phyloP scores from a whole-genome alignment of 169 alveolate genomes.

The Cryptosporidium tyzzeri region DNA sequence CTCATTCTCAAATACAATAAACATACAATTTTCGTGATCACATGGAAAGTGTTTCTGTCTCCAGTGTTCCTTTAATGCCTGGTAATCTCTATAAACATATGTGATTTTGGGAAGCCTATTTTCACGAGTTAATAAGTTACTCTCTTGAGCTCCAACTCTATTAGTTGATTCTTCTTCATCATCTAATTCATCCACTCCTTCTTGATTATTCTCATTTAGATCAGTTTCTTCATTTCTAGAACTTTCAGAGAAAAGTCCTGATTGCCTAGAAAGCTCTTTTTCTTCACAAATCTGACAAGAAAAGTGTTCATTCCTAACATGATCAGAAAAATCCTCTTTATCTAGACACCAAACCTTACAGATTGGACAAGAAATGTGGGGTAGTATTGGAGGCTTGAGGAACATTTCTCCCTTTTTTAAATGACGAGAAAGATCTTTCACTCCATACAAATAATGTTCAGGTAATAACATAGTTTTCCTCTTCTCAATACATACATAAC shows the following conservation, averaged over 20 bases:
- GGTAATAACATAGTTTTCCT: slow-evolving; percentile 68
- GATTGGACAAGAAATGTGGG: slow-evolving; percentile 69
- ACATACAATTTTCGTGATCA: slow-evolving; percentile 80
- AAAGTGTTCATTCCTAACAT: slow-evolving; percentile 67
- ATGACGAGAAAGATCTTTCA: slow-evolving; percentile 44
- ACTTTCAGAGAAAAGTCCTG: not conserved
- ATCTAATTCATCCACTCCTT: not conserved
- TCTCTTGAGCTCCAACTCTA: not conserved
- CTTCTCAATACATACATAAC: slow-evolving; percentile 72
- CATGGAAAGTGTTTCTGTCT: slow-evolving; percentile 80
- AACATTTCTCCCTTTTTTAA: slow-evolving; percentile 54
- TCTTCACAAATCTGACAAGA: slow-evolving; percentile 66
- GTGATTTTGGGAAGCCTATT: slow-evolving; percentile 18
- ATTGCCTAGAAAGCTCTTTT: slow-evolving; percentile 14
- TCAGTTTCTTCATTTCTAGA: slow-evolving; percentile 3
- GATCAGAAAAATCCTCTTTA: slow-evolving; percentile 67
- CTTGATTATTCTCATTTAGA: too few species aligned
- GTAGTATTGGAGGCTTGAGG: slow-evolving; percentile 57
- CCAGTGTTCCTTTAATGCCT: slow-evolving; percentile 78
- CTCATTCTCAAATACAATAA: slow-evolving; percentile 81
- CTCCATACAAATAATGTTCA: slow-evolving; percentile 57
- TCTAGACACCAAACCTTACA: slow-evolving; percentile 70
- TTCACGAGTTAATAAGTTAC: not conserved
- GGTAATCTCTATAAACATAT: slow-evolving; percentile 80
- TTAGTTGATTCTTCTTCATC: not conserved